phyloP scores from a whole-genome alignment of 495 filamentous ascomycete species.

The Penicillium pancosmium region DNA sequence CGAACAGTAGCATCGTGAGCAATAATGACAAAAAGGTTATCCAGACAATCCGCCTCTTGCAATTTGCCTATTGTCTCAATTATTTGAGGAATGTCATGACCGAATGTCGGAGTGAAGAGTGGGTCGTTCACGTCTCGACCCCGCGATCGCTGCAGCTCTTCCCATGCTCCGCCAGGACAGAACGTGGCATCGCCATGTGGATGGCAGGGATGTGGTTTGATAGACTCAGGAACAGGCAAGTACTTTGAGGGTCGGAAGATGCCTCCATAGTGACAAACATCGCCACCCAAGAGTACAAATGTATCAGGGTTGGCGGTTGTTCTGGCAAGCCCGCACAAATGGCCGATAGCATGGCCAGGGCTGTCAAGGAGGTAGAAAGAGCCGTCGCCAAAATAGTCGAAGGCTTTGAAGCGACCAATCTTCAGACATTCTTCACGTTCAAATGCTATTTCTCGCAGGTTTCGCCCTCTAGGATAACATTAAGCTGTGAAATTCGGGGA shows the following conservation, averaged over 20 bases:
- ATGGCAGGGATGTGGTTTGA: slow-evolving; percentile 9
- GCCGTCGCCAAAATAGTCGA: slow-evolving; percentile 57
- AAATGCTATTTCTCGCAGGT: slow-evolving; percentile 2
- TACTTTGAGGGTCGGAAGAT: slow-evolving; percentile 55
- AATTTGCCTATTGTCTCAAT: slow-evolving; percentile 43
- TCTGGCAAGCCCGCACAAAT: slow-evolving; percentile 44
- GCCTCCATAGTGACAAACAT: slow-evolving; percentile 56
- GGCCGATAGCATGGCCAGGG: slow-evolving; percentile 50
- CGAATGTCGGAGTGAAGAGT: slow-evolving; percentile 20
- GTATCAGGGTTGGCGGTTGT: slow-evolving; percentile 42
- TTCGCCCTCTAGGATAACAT: not conserved
- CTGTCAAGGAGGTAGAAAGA: slow-evolving; percentile 50
- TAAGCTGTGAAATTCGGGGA: not conserved
- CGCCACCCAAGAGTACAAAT: slow-evolving; percentile 47
- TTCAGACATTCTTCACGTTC: not conserved
- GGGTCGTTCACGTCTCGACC: slow-evolving; percentile 10
- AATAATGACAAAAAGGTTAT: slow-evolving; percentile 54
- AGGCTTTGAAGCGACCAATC: slow-evolving; percentile 34
- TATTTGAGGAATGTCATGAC: slow-evolving; percentile 17
- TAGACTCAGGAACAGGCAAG: slow-evolving; percentile 21
- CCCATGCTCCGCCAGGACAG: slow-evolving; percentile 9
- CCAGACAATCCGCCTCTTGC: slow-evolving; percentile 51
- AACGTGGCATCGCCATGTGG: not conserved
- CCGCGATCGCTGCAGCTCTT: slow-evolving; percentile 13
- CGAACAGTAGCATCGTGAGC: slow-evolving; percentile 54